Conservation (phyloP, 805 yeast genomes). For the Lachancea quebecensis region DNA sequence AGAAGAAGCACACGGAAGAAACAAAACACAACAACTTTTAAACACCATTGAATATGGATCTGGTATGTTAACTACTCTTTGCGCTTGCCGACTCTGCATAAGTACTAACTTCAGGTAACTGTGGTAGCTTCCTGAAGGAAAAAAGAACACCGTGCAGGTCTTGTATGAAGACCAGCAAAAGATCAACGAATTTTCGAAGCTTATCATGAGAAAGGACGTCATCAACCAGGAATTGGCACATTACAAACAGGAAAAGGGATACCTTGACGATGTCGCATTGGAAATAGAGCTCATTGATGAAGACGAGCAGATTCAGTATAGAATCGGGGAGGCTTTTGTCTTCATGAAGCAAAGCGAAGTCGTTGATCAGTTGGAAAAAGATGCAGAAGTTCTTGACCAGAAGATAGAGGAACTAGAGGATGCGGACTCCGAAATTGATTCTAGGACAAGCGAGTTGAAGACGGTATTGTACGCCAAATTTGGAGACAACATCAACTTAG, state of each 20-base stretch:
- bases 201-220: constrained; percentile 64
- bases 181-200: constrained; percentile 81
- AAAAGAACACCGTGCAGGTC: constrained; percentile 35
- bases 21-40: not conserved
- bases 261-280: constrained; percentile 74
- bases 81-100: not conserved
- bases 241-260: constrained; percentile 68
- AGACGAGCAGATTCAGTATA: constrained; percentile 65
- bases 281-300: constrained; percentile 84
- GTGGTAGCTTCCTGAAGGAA: constrained; percentile 37
- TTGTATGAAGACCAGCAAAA: constrained; percentile 69
- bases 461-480: constrained; percentile 76
- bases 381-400: constrained; percentile 45
- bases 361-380: constrained; percentile 58
- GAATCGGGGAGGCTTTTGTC: constrained; percentile 75
- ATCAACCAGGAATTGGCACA: constrained; percentile 42
- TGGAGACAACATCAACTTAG: constrained; percentile 83
- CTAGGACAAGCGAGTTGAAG: constrained; percentile 55
- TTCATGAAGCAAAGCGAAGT: constrained; percentile 60
- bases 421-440: constrained; percentile 46
- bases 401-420: constrained; percentile 42
- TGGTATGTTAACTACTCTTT: not conserved
- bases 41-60: not conserved
- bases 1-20: no score
- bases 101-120: constrained; percentile 1